These are phyloP conservation scores for Zychaea mexicana DNA, from an alignment of 371 early-diverging fungal species.

Conservation along the genomic window DNA sequence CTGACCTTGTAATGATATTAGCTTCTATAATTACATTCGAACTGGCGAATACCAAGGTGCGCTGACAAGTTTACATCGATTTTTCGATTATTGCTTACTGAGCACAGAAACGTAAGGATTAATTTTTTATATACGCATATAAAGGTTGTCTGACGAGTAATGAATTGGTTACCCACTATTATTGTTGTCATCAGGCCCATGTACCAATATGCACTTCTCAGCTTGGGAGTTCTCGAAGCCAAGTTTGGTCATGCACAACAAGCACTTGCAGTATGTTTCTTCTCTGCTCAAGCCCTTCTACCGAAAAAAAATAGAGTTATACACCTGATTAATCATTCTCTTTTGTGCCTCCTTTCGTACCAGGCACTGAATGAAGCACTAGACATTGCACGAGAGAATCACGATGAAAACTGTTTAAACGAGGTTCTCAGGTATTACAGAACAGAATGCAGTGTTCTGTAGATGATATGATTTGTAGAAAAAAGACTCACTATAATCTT, in stretches of 20 bases:
- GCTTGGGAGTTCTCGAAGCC: slow-evolving; percentile 40
- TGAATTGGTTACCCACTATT: too few relatives aligned
- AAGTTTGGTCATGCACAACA: slow-evolving; percentile 39
- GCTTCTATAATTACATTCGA: slow-evolving; percentile 39
- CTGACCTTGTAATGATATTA: too few relatives aligned
- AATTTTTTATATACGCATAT: neutral
- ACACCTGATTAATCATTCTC: neutral
- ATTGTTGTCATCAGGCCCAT: slow-evolving; percentile 28
- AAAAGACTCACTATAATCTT: neutral
- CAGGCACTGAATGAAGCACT: slow-evolving; percentile 41
- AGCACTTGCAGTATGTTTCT: slow-evolving; percentile 27
- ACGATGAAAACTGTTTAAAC: slow-evolving; percentile 38
- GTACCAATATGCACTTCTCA: slow-evolving; percentile 39
- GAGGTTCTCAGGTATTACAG: slow-evolving; percentile 32
- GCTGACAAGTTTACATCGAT: slow-evolving; percentile 27
- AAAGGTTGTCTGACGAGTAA: neutral
- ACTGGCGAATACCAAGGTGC: slow-evolving; percentile 43
- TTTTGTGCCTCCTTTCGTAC: neutral
- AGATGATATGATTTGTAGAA: neutral
- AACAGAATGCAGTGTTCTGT: neutral
- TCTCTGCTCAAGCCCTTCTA: neutral
- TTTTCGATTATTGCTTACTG: slow-evolving; percentile 31
- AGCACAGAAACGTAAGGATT: slow-evolving; percentile 33
- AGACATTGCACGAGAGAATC: slow-evolving; percentile 32
- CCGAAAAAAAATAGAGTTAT: neutral